phyloP scores from a whole-genome alignment of 2,329 filamentous ascomycete genomes.

The Aspergillus sp. region DNA sequence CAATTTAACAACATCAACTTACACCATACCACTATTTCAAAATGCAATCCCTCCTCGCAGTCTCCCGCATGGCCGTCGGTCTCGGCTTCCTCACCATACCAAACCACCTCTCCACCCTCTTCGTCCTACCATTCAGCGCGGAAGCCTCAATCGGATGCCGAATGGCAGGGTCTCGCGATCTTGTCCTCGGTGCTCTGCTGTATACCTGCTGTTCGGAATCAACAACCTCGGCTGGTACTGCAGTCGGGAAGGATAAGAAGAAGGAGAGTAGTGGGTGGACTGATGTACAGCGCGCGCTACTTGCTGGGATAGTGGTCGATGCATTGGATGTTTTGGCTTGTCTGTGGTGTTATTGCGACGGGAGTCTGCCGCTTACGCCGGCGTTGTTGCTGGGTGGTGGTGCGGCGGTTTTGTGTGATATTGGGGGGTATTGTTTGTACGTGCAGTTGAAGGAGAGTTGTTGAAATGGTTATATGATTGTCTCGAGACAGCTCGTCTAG shows the following conservation, averaged over 20 bases:
- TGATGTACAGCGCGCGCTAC: neutral
- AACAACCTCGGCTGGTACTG: neutral
- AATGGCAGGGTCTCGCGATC: neutral
- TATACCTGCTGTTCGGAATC: neutral
- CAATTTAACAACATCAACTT: too few relatives aligned
- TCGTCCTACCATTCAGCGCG: neutral
- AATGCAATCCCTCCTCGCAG: neutral
- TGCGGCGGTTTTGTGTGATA: neutral
- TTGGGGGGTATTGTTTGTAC: neutral
- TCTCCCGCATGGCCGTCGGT: neutral
- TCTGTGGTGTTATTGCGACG: neutral
- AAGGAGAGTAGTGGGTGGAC: neutral
- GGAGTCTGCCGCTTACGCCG: neutral
- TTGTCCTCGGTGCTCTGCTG: neutral
- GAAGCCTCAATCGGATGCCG: neutral
- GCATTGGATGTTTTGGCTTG: neutral
- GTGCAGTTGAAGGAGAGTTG: neutral
- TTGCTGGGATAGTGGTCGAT: neutral
- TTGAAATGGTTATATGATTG: too few relatives aligned
- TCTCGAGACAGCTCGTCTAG: too few relatives aligned
- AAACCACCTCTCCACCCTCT: neutral
- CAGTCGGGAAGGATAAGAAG: neutral
- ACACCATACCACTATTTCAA: too few relatives aligned
- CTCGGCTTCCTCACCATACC: neutral
- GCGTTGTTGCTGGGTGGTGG: neutral